These are phyloP conservation scores for Brasilioporus rufonigricans DNA, from an alignment of 768 basidiomycete genomes.

Conservation along the genomic window DNA sequence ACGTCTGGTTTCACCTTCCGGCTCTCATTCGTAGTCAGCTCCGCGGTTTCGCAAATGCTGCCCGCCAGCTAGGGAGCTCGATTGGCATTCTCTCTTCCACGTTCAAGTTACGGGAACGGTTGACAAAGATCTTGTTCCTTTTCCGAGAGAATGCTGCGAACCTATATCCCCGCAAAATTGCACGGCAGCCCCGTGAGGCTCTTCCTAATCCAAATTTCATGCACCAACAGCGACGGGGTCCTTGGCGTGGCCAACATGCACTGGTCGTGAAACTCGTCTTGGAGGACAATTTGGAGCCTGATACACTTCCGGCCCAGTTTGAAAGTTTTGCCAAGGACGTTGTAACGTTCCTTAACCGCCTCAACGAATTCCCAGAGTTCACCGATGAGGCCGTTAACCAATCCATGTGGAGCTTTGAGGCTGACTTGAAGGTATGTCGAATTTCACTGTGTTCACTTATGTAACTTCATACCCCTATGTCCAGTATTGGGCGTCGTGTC, in stretches of 20 bases:
- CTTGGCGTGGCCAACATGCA: slow-evolving; percentile 35
- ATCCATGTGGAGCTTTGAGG: slow-evolving; percentile 48
- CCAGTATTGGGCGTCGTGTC: slow-evolving; percentile 57
- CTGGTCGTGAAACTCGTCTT: slow-evolving; percentile 37
- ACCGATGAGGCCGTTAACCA: slow-evolving; percentile 50
- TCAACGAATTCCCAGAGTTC: slow-evolving; percentile 58
- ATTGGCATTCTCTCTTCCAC: slow-evolving; percentile 56
- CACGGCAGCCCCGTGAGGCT: slow-evolving; percentile 37
- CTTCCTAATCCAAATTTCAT: slow-evolving; percentile 37
- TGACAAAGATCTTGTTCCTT: slow-evolving; percentile 47
- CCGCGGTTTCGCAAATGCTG: slow-evolving; percentile 51
- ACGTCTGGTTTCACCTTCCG: neutral
- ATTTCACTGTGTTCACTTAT: neutral
- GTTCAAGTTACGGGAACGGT: slow-evolving; percentile 48
- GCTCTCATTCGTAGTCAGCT: slow-evolving; percentile 31
- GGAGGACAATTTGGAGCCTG: slow-evolving; percentile 44
- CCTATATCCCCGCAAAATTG: slow-evolving; percentile 48
- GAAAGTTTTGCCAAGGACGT: slow-evolving; percentile 47
- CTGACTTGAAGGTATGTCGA: slow-evolving; percentile 43
- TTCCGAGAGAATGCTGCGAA: slow-evolving; percentile 58
- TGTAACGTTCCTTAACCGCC: slow-evolving; percentile 48
- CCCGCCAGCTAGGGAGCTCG: slow-evolving; percentile 53
- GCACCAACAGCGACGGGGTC: slow-evolving; percentile 29
- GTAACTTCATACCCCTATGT: slow-evolving; percentile 8
- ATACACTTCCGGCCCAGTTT: slow-evolving; percentile 48